A percentile compares a stretch with the other conserved stretches of the same genome.
These are phyloP conservation scores for Botrytis sinoallii DNA, from an alignment of 2,329 filamentous ascomycete species.

Conservation along the genomic window DNA sequence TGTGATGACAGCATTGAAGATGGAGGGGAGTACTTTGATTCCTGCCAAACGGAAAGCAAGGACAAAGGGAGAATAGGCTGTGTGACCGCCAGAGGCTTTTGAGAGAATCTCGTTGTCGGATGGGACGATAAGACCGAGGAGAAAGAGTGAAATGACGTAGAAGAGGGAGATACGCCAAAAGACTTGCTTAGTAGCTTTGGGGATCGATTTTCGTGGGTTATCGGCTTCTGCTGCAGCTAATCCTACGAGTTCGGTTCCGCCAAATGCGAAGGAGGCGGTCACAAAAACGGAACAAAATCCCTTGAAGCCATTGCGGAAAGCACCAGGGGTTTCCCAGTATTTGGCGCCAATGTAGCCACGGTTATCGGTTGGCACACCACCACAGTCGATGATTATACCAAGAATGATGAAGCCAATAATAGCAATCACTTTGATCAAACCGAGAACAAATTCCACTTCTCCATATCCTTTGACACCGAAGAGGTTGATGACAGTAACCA, in stretches of 20 bases:
- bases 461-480: slow-evolving; percentile 88
- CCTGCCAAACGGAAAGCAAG: slow-evolving; percentile 84
- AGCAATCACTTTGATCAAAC: slow-evolving; percentile 79
- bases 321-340: slow-evolving; percentile 78
- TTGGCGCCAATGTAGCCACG: slow-evolving; percentile 62
- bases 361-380: slow-evolving; percentile 50
- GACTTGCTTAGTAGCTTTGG: slow-evolving; percentile 86
- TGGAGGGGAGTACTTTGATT: slow-evolving; percentile 74
- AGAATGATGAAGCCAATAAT: slow-evolving; percentile 86
- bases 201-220: slow-evolving; percentile 75
- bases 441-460: slow-evolving; percentile 88
- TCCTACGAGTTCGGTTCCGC: slow-evolving; percentile 72
- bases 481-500: slow-evolving; percentile 78
- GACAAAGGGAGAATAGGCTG: slow-evolving; percentile 79
- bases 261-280: slow-evolving; percentile 69
- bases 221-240: slow-evolving; percentile 74
- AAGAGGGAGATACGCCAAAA: slow-evolving; percentile 89
- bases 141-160: slow-evolving; percentile 77
- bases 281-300: slow-evolving; percentile 69
- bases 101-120: slow-evolving; percentile 64
- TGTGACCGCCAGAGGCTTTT: slow-evolving; percentile 60
- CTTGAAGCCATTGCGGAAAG: slow-evolving; percentile 72
- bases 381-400: slow-evolving; percentile 70
- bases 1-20: slow-evolving; percentile 94
- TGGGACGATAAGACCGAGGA: slow-evolving; percentile 80